These are phyloP conservation scores for Panicum miliaceum DNA, from an alignment of 176 grass and related monocot species.

Conservation along the genomic window DNA sequence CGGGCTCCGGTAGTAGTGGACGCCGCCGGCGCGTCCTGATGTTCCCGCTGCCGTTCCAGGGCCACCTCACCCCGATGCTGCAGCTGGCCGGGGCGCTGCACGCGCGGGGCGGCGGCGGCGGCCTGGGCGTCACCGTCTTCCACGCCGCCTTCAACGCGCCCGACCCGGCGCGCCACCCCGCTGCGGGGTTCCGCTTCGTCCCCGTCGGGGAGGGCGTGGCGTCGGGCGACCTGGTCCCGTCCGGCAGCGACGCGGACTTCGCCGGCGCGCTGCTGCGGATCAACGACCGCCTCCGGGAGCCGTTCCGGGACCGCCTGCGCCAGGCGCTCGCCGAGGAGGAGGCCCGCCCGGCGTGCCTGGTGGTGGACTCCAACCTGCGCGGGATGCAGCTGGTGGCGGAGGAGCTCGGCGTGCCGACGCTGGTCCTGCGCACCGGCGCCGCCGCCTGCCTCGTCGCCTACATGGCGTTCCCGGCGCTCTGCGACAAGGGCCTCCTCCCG, in stretches of 20 bases:
- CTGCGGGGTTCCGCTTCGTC: constrained; percentile 1
- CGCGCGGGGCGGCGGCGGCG: background rate
- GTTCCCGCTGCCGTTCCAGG: constrained; percentile 58
- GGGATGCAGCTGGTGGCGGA: constrained; percentile 13
- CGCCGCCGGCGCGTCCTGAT: constrained; percentile 29
- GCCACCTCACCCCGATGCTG: constrained; percentile 60
- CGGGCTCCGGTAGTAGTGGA: background rate
- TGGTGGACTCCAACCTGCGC: constrained; percentile 24
- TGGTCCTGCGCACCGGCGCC: constrained; percentile 5
- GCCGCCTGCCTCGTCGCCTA: constrained; percentile 31
- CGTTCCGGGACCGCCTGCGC: constrained; percentile 21
- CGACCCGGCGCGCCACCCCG: constrained; percentile 23
- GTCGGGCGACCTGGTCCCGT: background rate
- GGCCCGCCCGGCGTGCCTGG: background rate
- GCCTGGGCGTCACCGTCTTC: constrained; percentile 48
- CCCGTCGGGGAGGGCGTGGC: constrained; percentile 10
- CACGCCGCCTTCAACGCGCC: constrained; percentile 38
- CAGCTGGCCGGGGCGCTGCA: constrained; percentile 46
- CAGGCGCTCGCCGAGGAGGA: background rate
- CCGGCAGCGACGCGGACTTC: background rate
- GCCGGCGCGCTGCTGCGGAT: background rate
- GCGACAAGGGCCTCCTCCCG: constrained; percentile 8
- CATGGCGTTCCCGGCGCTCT: constrained; percentile 26
- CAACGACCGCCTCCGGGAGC: background rate
- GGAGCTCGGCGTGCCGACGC: constrained; percentile 26